phyloP scores from a whole-genome alignment of 495 filamentous ascomycete genomes.

The Penicillium herquei region DNA sequence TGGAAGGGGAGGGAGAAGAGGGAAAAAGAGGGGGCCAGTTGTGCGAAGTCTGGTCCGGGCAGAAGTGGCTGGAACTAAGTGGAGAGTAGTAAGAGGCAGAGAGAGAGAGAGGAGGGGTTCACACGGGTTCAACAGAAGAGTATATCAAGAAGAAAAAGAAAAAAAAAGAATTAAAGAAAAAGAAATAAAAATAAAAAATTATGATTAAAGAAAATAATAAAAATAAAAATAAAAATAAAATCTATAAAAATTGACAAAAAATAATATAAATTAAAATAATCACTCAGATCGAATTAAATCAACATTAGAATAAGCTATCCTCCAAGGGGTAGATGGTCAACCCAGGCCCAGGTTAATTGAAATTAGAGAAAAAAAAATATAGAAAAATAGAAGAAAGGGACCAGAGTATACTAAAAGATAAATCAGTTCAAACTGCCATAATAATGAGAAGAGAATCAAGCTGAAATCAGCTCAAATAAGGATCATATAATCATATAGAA shows the following conservation, averaged over 20 bases:
- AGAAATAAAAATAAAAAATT: not conserved
- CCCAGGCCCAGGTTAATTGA: not conserved
- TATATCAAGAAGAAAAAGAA: not conserved
- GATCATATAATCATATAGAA: not conserved
- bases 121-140: not conserved
- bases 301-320: not conserved
- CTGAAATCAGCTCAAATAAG: not conserved
- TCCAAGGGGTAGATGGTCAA: too few species aligned
- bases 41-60: conserved; percentile 16
- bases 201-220: not conserved
- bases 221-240: not conserved
- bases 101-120: conserved; percentile 6
- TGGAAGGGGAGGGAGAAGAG: conserved; percentile 7
- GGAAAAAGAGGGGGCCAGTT: conserved; percentile 5
- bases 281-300: not conserved
- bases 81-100: conserved; percentile 10
- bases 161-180: not conserved
- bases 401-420: not conserved
- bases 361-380: not conserved
- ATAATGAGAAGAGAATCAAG: too few species aligned
- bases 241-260: not conserved
- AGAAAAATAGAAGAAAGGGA: not conserved
- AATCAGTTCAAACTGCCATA: too few species aligned
- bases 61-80: conserved; percentile 28
- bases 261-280: not conserved